Percentiles rank a stretch among this genome's conserved stretches.
These are phyloP conservation scores for Dactylellina sp. DNA, from an alignment of 2,329 filamentous ascomycete species.

Conservation along the genomic window DNA sequence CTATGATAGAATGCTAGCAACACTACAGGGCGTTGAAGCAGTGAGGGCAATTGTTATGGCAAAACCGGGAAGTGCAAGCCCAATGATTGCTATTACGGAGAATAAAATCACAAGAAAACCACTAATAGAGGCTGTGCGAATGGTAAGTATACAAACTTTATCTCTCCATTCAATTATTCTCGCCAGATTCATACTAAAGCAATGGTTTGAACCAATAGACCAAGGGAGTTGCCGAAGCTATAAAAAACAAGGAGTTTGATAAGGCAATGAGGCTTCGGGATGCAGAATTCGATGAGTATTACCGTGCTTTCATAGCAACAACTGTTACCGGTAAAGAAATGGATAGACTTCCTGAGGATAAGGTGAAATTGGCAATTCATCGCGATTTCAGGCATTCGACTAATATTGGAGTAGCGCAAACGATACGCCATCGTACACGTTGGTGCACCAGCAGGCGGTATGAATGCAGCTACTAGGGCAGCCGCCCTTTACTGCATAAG, in stretches of 20 bases:
- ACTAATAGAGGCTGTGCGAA: constrained; percentile 84
- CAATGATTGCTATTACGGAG: constrained; percentile 95
- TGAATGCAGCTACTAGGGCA: constrained; percentile 95
- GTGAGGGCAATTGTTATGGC: constrained; percentile 91
- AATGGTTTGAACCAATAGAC: constrained; percentile 77
- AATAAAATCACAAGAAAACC: constrained; percentile 96
- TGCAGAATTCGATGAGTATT: constrained; percentile 93
- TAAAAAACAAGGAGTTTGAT: constrained; percentile 86
- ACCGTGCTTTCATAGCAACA: constrained; percentile 88
- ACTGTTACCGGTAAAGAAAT: constrained; percentile 81
- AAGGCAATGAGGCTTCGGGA: constrained; percentile 89
- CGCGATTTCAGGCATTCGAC: not conserved
- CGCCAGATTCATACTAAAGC: no score
- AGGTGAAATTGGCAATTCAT: constrained; percentile 67
- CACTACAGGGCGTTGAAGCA: constrained; percentile 92
- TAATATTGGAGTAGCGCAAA: constrained; percentile 75
- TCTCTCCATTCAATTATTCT: not conserved
- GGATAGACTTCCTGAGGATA: constrained; percentile 74
- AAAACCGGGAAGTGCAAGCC: constrained; percentile 87
- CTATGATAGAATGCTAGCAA: constrained; percentile 93
- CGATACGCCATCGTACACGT: constrained; percentile 96
- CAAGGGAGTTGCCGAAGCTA: constrained; percentile 83
- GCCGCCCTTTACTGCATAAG: constrained; percentile 65
- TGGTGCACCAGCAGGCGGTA: constrained; percentile 93
- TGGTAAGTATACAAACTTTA: constrained; percentile 48